A percentile compares a stretch with the other conserved stretches of the same genome.
Evolutionary conservation across 257 asterid species (phyloP).

Genomic region (Solanum chmielewskii): DNA sequence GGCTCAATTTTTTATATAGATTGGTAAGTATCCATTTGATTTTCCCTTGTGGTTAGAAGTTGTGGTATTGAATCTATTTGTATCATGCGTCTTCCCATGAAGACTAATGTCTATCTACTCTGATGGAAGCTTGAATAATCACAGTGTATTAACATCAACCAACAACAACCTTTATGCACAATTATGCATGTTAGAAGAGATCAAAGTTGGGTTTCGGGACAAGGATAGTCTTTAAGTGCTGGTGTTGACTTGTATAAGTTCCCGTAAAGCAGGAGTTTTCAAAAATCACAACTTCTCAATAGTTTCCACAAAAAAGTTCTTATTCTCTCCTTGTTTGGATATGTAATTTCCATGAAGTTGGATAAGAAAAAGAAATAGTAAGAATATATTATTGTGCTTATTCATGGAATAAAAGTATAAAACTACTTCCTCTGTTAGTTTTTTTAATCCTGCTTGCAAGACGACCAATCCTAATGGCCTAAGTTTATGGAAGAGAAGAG

Average conservation of each 20-base stretch:
- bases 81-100: not conserved
- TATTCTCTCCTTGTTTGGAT: not conserved
- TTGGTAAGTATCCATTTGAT: not conserved
- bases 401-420: not conserved
- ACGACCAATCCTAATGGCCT: not conserved
- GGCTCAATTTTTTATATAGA: not conserved
- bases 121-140: not conserved
- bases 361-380: not conserved
- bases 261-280: not conserved
- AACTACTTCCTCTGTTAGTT: not conserved
- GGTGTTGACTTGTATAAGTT: not conserved
- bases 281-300: not conserved
- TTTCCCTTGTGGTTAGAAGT: not conserved
- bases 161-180: not conserved
- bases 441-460: not conserved
- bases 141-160: not conserved
- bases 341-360: not conserved
- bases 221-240: not conserved
- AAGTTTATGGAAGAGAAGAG: not conserved
- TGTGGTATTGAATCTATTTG: not conserved
- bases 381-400: not conserved
- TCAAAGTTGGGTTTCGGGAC: not conserved
- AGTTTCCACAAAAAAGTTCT: not conserved
- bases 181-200: not conserved
- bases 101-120: not conserved